Base-by-base conservation (phyloP, 805 yeast species). In the Saturnispora galanensis region DNA sequence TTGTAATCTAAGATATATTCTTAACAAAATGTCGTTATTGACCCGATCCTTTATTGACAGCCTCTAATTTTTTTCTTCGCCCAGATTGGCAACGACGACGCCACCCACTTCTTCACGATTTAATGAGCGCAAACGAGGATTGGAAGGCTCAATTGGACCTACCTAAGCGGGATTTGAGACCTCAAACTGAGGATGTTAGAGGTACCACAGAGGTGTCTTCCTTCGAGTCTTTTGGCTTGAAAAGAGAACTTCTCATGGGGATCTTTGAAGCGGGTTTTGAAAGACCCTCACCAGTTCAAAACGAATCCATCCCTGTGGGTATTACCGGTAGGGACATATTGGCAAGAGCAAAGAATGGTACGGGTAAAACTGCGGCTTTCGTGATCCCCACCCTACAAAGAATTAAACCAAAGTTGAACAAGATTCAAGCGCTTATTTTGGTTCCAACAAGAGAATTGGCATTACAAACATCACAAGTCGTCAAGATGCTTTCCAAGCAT, bases 401-500 rank as follows among this genome's bases (percentile, higher is more conserved):
- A 60, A 73, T 88, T 49, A 85, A 89, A 65, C 89, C 97, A 45
- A 84, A 86, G 58, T 54, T 79, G 41, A 76, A 80, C 64, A 82
- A 84, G 60, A 86, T 88, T 55, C 98, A 93, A 66, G 93, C 95
- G 7, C 75, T 93, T 48, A 86, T 93, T 47, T 74, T 93, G 63
- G 95, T 93, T 21, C 98, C 98, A 56, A 93, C 98, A 11, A 84
- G 98, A 75, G 98, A 93, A 66, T 77, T 93, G 59, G 98, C 98
- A 3, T 73, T 93, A 57, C 98, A 93, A 67, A 93, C 97, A 6
- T 87, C 97, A 10, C 97, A 90, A 65, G 98, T 93, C 30, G 96
- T 93, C 45, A 83, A 90, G 66, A 89, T 97, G 10, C 73, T 93
- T 51, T 97, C 97, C 48, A 88, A 88, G 62, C 97, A 93, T 64